phyloP scores from a whole-genome alignment of 2,329 filamentous ascomycete genomes.

The Sclerotinia subarctica region DNA sequence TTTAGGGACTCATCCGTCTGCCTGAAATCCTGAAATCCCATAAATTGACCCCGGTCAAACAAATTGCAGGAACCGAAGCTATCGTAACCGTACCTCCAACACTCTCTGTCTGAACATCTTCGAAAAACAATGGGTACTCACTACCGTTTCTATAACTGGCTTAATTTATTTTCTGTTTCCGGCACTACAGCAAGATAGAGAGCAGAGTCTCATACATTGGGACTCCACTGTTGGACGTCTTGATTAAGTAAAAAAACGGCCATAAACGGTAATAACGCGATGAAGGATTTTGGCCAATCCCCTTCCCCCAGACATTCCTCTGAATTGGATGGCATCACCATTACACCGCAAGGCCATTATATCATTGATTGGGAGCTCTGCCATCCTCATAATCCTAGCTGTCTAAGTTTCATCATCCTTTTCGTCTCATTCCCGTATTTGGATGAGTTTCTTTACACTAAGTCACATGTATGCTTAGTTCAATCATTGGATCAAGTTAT shows the following conservation, averaged over 20 bases:
- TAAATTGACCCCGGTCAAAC: not conserved
- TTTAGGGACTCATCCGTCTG: not conserved
- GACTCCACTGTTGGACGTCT: not conserved
- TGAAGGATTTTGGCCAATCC: constrained; percentile 15
- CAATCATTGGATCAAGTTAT: constrained; percentile 23
- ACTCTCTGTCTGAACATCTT: constrained; percentile 4
- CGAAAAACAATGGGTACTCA: not conserved
- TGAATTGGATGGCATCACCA: constrained; percentile 8
- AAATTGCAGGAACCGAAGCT: constrained; percentile 5
- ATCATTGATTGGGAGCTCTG: constrained; percentile 12
- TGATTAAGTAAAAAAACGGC: not conserved
- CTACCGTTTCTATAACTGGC: not conserved
- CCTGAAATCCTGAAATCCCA: constrained; percentile 4
- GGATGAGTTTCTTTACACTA: constrained; percentile 15
- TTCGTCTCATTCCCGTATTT: not conserved
- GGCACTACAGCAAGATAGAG: not conserved
- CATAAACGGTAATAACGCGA: constrained; percentile 7
- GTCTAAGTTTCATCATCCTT: constrained; percentile 16
- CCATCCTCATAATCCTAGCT: constrained; percentile 16
- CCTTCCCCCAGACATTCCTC: not conserved
- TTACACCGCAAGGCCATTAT: not conserved
- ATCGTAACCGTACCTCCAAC: too few relatives aligned
- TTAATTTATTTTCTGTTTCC: not conserved
- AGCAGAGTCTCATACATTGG: not conserved
- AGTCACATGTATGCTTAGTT: constrained; percentile 25